These are phyloP conservation scores for Powellomyces hirtus DNA, from an alignment of 192 early-diverging fungal genomes.

Conservation along the genomic window DNA sequence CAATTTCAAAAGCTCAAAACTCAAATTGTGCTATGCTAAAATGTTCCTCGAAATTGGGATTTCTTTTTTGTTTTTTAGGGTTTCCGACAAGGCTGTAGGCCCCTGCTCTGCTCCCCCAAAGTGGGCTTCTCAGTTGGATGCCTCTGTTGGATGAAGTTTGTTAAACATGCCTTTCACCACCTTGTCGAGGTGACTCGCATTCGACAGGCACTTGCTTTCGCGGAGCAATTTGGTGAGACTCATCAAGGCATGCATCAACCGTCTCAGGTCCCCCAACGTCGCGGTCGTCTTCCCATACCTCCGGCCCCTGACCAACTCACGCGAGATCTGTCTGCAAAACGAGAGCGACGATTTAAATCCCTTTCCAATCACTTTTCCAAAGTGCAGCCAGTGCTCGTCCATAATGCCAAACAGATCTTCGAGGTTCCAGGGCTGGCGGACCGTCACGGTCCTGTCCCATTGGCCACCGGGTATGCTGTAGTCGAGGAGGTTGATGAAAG, in stretches of 20 bases:
- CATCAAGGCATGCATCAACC: not conserved
- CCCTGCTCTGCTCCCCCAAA: no score
- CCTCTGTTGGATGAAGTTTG: no score
- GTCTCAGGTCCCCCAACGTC: slow-evolving; percentile 1
- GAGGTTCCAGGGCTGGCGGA: slow-evolving; percentile 4
- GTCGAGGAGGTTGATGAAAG: not conserved
- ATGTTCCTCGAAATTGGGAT: no score
- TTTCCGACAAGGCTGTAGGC: no score
- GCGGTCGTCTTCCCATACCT: not conserved
- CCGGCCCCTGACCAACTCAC: not conserved
- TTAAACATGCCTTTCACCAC: no score
- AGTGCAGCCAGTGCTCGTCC: not conserved
- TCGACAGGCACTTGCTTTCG: no score
- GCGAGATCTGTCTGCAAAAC: not conserved
- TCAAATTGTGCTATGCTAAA: no score
- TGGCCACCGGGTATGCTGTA: not conserved
- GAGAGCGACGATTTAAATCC: not conserved
- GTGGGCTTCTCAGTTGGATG: no score
- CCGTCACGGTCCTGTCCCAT: not conserved
- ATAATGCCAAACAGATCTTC: not conserved
- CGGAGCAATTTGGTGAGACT: not conserved
- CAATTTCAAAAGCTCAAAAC: no score
- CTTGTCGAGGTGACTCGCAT: no score
- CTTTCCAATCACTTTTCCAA: not conserved
- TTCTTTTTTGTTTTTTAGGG: no score